Conservation (phyloP, 2,329 filamentous ascomycete species). For the Colletotrichum tamarilloi region DNA sequence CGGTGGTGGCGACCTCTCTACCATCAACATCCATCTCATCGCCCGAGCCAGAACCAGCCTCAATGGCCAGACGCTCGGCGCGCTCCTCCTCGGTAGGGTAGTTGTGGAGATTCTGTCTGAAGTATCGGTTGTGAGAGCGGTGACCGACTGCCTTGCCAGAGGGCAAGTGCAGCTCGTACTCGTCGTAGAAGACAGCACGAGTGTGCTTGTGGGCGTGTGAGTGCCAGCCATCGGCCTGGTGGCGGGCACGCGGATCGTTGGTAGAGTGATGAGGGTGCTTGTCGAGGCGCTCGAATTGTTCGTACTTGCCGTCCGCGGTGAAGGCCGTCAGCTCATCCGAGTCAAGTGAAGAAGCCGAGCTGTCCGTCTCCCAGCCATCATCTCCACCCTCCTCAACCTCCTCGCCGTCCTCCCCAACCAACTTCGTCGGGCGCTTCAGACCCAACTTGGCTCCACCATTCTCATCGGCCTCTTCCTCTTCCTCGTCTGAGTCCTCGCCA, state of each 20-base stretch:
- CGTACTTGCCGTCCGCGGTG: constrained; percentile 77
- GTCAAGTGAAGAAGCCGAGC: constrained; percentile 86
- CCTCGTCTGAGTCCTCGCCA: constrained; percentile 72
- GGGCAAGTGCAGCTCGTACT: constrained; percentile 93
- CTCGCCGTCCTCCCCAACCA: constrained; percentile 61
- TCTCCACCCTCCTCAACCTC: constrained; percentile 66
- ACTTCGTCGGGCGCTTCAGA: constrained; percentile 64
- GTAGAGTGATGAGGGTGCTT: constrained; percentile 82
- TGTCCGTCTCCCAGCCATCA: constrained; percentile 96
- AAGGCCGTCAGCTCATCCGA: constrained; percentile 86
- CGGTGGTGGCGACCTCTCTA: constrained; percentile 49
- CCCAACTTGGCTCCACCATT: constrained; percentile 77
- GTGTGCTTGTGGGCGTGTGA: constrained; percentile 82
- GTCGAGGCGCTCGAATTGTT: constrained; percentile 78
- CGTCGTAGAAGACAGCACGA: constrained; percentile 86
- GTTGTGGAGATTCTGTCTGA: constrained; percentile 89
- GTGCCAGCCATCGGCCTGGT: constrained; percentile 81
- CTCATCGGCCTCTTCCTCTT: constrained; percentile 61
- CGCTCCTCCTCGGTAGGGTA: constrained; percentile 85
- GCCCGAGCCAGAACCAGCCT: constrained; percentile 48
- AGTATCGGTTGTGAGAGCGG: constrained; percentile 87
- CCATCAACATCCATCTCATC: constrained; percentile 49
- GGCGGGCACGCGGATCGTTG: constrained; percentile 77
- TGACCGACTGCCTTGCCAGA: constrained; percentile 91
- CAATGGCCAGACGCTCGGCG: constrained; percentile 72